Conservation (phyloP, 345 rosid genomes). For the Populus ilicifolia region DNA sequence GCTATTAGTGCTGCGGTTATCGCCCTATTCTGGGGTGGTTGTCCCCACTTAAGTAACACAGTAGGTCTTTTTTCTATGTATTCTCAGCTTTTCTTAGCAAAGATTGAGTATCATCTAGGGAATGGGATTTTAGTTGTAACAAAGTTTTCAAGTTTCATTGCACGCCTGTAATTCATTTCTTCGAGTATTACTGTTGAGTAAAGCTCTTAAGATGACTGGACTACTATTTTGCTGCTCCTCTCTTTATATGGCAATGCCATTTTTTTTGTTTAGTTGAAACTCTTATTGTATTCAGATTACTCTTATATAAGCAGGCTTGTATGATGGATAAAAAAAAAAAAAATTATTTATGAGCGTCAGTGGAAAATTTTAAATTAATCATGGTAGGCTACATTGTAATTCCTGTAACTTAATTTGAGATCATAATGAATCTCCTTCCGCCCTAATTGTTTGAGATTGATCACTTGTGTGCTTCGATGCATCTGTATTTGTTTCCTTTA, state of each 20-base stretch:
- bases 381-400: too few relatives aligned
- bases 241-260: not conserved
- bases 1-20: constrained; percentile 35
- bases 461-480: too few relatives aligned
- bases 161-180: constrained; percentile 1
- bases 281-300: not conserved
- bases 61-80: constrained; percentile 14
- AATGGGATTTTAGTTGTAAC: constrained; percentile 9
- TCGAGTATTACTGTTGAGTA: not conserved
- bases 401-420: too few relatives aligned
- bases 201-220: not conserved
- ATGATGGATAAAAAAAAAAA: not conserved
- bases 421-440: too few relatives aligned
- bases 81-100: constrained; percentile 18
- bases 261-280: not conserved
- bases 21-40: constrained; percentile 30
- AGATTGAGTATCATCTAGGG: constrained; percentile 1
- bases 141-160: constrained; percentile 6
- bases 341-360: not conserved
- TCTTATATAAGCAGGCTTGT: not conserved
- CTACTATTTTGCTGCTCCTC: not conserved
- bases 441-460: too few relatives aligned
- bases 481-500: too few relatives aligned
- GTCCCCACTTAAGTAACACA: constrained; percentile 53
- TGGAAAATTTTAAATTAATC: too few relatives aligned